Evolutionary conservation across 306 rosid genomes (phyloP), one percentile per base, ranked within the genome.

Genomic region (Castanopsis chinensis): DNA sequence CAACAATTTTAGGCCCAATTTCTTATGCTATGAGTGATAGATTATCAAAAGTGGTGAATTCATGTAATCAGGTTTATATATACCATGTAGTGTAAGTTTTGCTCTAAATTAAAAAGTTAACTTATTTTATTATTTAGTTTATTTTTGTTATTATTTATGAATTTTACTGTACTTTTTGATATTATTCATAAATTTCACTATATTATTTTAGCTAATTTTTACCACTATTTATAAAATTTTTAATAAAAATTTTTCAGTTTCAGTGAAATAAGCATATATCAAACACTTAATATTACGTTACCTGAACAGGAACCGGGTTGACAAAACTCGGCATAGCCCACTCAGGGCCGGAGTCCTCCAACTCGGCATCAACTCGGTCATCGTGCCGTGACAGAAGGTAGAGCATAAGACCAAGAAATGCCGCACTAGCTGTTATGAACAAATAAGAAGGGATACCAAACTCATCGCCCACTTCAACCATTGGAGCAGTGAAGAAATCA

Each of bases 381-480:
- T 74, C 76, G 12, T 49, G 5, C 30, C 75, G 61, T 58, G 33
- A 14, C 0, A 84, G 82, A 0, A 87, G 43, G 60, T 86, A 87
- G 51, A 88, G 78, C 72, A 41, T 8, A 57, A 88, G 85, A 52
- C 88, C 76, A 56, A 88, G 81, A 75, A 88, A 90, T 35, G 85
- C 71, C 59, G 92, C 90, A 23, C 88, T 85, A 3, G 92, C 85
- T 0, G 91, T 69, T 72, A 74, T 88, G 71, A 61, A 86, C n/a
- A 90, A 85, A 86, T 86, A 90, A 79, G 85, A 86, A 63, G 87
- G 88, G 75, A 88, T 4, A 25, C 75, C 71, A 64, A 90, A 81
- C 57, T 88, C 92, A 20, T 75, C 28, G 13, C 92, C 91, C 27
- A 90, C 90, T 54, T 90, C 91, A 35, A 83, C 78, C 74, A 82